Evolutionary conservation across 805 yeast genomes (phyloP), one percentile per base, ranked within the genome.

Genomic region (Nakazawaea wickerhamii): DNA sequence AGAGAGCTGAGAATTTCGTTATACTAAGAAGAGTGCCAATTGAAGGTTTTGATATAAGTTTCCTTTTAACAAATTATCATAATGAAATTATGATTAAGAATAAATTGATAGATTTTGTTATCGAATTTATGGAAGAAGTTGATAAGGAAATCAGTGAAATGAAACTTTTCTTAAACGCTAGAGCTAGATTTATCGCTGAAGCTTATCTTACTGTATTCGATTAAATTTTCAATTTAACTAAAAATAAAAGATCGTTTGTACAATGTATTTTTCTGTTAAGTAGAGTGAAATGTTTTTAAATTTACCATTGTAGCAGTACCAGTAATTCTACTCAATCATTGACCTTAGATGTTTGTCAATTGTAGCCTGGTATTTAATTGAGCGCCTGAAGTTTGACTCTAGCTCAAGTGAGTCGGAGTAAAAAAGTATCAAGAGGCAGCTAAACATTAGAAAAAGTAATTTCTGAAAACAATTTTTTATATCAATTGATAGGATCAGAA

Each of bases 41-140:
- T 41, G 75, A 79, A 50, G 96, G 95, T 36, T 93, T 86, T 61
- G 96, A 91, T 58, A 89, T 93, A 50, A 87, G 96, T 18, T 93
- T 93, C 60, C 71, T 93, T 58, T 78, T 93, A 53, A 91, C 98
- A 34, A 93, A 91, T 65, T 81, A 81, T 65, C 99, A 93, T 64
- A 89, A 96, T 9, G 96, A 91, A 63, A 83, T 84, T 51, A 88
- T 93, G 96, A 76, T 90, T 67, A 91, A 93, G 67, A 90, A 84
- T 55, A 93, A 93, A 65, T 75, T 93, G 54, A 95, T 93, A 34
- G 99, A 93, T 63, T 93, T 93, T 63, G 90, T 93, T 53, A 88
- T 93, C 53, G 98, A 93, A 67, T 93, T 93, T 63, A 90, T 93
- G 98, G 98, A 93, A 64, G 99, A 90, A 58, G 99, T 93, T 15